Evolutionary conservation across 2,329 filamentous ascomycete species (phyloP).

Genomic region (Cordyceps fumosorosea): DNA sequence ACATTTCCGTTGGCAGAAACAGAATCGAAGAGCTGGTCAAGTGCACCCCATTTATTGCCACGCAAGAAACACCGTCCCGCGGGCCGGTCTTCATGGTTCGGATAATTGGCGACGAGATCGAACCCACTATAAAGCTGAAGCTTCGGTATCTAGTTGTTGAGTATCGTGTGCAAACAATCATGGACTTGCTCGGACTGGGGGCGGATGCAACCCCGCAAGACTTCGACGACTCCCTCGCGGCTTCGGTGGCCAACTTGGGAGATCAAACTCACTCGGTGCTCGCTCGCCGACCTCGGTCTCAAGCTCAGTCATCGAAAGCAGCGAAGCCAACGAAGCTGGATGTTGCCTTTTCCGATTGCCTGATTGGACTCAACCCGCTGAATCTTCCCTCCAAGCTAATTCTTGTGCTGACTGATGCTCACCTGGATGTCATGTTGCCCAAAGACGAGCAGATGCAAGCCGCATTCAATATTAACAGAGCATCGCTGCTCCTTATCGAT

Average conservation of each 20-base stretch:
- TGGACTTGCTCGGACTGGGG: constrained; percentile 68
- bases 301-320: constrained; percentile 23
- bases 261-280: constrained; percentile 52
- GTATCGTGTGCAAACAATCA: constrained; percentile 77
- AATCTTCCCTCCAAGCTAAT: constrained; percentile 68
- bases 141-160: constrained; percentile 79
- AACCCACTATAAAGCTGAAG: constrained; percentile 83
- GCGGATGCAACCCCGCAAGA: constrained; percentile 64
- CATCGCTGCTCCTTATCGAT: constrained; percentile 77
- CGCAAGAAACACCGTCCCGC: constrained; percentile 21
- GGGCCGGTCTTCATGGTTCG: constrained; percentile 69
- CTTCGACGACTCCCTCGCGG: constrained; percentile 66
- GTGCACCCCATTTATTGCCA: constrained; percentile 29
- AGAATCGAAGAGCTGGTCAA: constrained; percentile 65
- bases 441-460: constrained; percentile 58
- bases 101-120: constrained; percentile 89
- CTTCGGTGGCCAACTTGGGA: constrained; percentile 71
- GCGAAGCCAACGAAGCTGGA: constrained; percentile 61
- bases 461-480: constrained; percentile 66
- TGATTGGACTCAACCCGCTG: constrained; percentile 78
- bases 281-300: constrained; percentile 20
- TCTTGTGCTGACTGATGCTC: constrained; percentile 71
- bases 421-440: constrained; percentile 60
- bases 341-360: constrained; percentile 71
- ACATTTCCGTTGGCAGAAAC: constrained; percentile 57